Evolutionary conservation across 768 basidiomycete species (phyloP), one percentile per base, ranked within the genome.

Genomic region (Calvatia gigantea): DNA sequence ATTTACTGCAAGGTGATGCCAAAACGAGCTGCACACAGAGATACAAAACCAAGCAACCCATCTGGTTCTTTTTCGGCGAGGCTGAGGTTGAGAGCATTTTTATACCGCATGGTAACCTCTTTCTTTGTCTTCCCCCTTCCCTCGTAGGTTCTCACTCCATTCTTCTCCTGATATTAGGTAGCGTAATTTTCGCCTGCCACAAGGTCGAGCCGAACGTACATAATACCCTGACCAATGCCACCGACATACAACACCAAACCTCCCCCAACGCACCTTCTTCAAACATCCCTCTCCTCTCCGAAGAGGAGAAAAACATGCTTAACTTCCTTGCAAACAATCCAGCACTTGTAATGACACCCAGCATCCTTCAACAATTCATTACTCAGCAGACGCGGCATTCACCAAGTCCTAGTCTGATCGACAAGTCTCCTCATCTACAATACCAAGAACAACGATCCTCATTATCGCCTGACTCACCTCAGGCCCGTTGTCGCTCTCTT

Each of bases 61-160:
- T 88, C 77, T 75, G 77, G 65, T 77, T 80, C 33, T 76, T 75
- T 45, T 73, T 80, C 55, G 75, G 75, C 56, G 82, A 86, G 69
- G 87, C 91, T 27, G n/a, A n/a, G n/a, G n/a, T n/a, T n/a, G 90
- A 92, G 68, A 91, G 89, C 71, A 86, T 93, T 60, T 93, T 89
- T 70, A 91, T 92, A 70, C 91, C 91, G 68, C 89, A 94, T 82
- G 91, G 91, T 87, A 67, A 63, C 82, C 70, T 58, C 60, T 58
- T 59, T 54, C 51, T 58, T 61, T 54, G 60, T 59, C 41, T 61
- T 61, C 62, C 64, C 54, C 56, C 67, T 64, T 64, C 62, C 57
- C 61, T 61, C 61, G 49, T 46, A 50, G 56, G 54, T 61, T 51
- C 59, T 59, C 60, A 62, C 57, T 62, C 67, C 47, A 60, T 61